Conservation (phyloP, 139 green algal species). For the Mychonastes homosphaera region DNA sequence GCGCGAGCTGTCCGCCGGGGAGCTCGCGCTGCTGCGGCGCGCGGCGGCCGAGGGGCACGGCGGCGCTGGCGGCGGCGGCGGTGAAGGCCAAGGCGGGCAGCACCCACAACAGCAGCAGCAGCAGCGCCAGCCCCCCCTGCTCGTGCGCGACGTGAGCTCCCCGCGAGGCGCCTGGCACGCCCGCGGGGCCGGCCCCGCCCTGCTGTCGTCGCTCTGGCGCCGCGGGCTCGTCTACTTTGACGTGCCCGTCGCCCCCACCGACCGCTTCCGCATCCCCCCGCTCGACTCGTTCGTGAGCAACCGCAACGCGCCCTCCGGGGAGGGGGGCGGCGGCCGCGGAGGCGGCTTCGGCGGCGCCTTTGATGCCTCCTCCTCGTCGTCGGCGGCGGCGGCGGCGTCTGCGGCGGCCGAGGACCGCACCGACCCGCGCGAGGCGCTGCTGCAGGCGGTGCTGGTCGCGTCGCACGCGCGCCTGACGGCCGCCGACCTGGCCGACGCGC, state of each 20-base stretch:
- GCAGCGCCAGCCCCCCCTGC: too few relatives aligned
- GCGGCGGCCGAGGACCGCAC: constrained; percentile 20
- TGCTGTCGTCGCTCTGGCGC: constrained; percentile 29
- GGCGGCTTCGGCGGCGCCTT: not conserved
- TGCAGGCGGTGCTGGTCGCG: constrained; percentile 81
- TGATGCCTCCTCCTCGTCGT: not conserved
- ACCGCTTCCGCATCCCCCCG: constrained; percentile 76
- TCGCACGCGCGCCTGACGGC: not conserved
- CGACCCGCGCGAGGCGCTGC: constrained; percentile 74
- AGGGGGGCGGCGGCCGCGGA: not conserved
- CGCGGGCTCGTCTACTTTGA: constrained; percentile 77
- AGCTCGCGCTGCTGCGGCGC: constrained; percentile 51
- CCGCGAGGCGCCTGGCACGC: constrained; percentile 23
- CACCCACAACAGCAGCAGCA: too few relatives aligned
- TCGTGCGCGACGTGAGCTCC: too few relatives aligned
- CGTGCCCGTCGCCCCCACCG: constrained; percentile 60
- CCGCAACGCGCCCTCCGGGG: too few relatives aligned
- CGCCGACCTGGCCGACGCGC: not conserved
- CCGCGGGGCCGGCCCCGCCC: constrained; percentile 7
- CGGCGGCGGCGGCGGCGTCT: not conserved
- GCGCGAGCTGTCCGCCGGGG: constrained; percentile 50
- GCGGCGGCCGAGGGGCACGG: too few relatives aligned
- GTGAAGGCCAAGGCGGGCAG: too few relatives aligned
- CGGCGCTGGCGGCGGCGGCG: too few relatives aligned
- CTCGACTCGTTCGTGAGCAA: constrained; percentile 61